Evolutionary conservation across 805 yeast genomes (phyloP), one percentile per base, ranked within the genome.

Genomic region (Saccharomyces paradoxus): DNA sequence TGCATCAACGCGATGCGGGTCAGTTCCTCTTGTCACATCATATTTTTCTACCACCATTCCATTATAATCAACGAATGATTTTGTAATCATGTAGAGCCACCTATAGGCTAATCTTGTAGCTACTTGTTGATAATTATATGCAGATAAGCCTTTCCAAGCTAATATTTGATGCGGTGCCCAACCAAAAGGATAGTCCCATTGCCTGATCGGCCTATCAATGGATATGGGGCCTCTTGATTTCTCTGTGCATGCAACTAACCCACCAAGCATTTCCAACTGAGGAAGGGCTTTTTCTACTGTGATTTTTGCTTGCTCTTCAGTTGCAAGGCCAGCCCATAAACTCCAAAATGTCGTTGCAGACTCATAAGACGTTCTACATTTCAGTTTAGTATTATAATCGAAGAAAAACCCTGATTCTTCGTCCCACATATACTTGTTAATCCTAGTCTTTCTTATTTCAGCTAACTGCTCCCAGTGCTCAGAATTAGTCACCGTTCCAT

Each of bases 141-240:
- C 80, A 29, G 69, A 62, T 32, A 92, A 75, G 0, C 97, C 98
- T 48, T 80, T 80, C 99, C 99, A 92, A 1, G 96, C 92, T 53
- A 92, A 69, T n/a, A 92, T 88, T 70, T 92, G 99, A 68, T 94
- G 98, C 2, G 99, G 98, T 0, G 98, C 97, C 99, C 99, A 92
- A 1, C 98, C 98, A 66, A 75, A 89, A 2, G 99, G 99, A 69
- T 86, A 94, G 69, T 92, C 99, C 99, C 99, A 92, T 72, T 92
- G 99, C 69, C 98, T 77, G 10, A 86, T 81, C n/a, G 96, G 97
- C 63, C 89, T 76, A 47, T 80, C 76, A 17, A 87, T 70, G 1
- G 85, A 81, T 37, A 88, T 72, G 26, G 77, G 81, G 46, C 96
- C 95, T 60, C 96, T 74, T 2, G 91, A 83, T 59, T 77, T 68